phyloP scores from a whole-genome alignment of 306 rosid genomes.

The Sechiopsis laciniata region DNA sequence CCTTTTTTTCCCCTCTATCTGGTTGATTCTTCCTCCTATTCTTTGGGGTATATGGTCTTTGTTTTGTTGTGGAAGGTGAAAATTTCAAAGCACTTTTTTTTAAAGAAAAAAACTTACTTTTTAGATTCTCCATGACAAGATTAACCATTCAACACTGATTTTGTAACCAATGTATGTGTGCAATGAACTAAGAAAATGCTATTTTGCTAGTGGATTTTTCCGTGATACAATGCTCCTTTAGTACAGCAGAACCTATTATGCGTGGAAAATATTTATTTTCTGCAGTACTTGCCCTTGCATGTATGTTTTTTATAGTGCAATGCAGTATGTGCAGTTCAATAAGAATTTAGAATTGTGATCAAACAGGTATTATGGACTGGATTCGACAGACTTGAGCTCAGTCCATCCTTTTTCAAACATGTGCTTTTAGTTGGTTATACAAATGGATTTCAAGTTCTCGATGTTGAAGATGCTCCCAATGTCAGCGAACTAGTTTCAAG shows the following conservation, averaged over 20 bases:
- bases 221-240: not conserved
- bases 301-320: not conserved
- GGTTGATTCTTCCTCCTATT: too few relatives aligned
- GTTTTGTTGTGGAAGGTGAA: too few relatives aligned
- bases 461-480: slow-evolving; percentile 76
- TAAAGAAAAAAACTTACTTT: too few relatives aligned
- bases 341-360: slow-evolving; percentile 12
- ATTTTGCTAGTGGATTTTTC: not conserved
- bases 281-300: not conserved
- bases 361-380: slow-evolving; percentile 89
- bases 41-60: too few relatives aligned
- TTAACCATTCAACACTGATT: too few relatives aligned
- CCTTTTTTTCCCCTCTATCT: too few relatives aligned
- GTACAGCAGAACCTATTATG: not conserved
- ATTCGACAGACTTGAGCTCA: slow-evolving; percentile 68
- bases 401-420: slow-evolving; percentile 49
- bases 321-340: not conserved
- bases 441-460: slow-evolving; percentile 94
- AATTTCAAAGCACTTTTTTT: too few relatives aligned
- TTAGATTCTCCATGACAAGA: too few relatives aligned
- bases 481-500: slow-evolving; percentile 74
- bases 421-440: slow-evolving; percentile 82
- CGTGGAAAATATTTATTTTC: not conserved
- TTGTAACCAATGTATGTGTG: too few relatives aligned
- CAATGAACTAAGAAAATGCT: not conserved